These are phyloP conservation scores for Paratrypanosoma confusum DNA, from an alignment of 208 protist species.

Conservation along the genomic window DNA sequence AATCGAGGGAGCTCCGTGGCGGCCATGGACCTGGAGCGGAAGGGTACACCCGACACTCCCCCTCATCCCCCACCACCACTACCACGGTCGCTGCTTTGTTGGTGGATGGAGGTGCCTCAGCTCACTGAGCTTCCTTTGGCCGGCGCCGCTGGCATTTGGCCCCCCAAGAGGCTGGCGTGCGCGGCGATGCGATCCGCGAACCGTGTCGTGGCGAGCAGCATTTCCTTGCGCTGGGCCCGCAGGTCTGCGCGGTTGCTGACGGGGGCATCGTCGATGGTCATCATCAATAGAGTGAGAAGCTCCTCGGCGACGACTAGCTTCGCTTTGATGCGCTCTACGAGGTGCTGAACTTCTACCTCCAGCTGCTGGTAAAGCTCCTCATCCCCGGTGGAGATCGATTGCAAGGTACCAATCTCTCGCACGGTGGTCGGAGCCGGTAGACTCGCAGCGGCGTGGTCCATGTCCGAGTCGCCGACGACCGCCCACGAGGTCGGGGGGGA, in stretches of 20 bases:
- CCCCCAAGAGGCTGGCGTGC: not conserved
- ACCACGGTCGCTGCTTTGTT: not conserved
- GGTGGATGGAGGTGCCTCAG: not conserved
- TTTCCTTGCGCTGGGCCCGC: not conserved
- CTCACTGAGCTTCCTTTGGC: not conserved
- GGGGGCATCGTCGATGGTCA: conserved; percentile 39
- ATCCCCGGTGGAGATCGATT: no score
- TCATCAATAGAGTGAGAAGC: conserved; percentile 60
- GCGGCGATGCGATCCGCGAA: not conserved
- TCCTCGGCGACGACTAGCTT: conserved; percentile 46
- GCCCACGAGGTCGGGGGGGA: conserved; percentile 1
- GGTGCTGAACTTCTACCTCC: not conserved
- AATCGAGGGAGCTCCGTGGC: no score
- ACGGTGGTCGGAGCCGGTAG: no score
- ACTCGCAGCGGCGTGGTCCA: no score
- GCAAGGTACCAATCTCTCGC: no score
- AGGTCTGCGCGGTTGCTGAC: conserved; percentile 16
- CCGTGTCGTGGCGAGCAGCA: not conserved
- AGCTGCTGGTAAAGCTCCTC: no score
- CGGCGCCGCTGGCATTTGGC: not conserved
- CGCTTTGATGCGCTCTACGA: conserved; percentile 12
- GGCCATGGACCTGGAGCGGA: no score
- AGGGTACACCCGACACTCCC: no score
- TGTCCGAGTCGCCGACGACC: conserved; percentile 1
- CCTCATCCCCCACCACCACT: not conserved